These are phyloP conservation scores for Chytriomyces sp. DNA, from an alignment of 192 early-diverging fungal species.

Conservation along the genomic window DNA sequence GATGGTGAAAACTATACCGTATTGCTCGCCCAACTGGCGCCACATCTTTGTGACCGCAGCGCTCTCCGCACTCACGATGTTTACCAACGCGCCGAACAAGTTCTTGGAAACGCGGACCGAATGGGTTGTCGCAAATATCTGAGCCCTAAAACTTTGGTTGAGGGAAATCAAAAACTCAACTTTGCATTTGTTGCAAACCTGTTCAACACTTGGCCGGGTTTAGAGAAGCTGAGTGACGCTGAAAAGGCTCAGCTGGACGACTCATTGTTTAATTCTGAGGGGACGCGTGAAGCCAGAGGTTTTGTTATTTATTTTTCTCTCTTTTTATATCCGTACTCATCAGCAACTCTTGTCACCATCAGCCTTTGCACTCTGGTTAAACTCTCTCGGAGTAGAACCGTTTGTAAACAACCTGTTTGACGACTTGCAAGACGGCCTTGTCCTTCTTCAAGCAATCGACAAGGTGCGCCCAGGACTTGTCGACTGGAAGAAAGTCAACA, in stretches of 20 bases:
- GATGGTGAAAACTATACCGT: constrained; percentile 97
- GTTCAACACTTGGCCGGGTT: constrained; percentile 96
- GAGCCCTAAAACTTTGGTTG: constrained; percentile 90
- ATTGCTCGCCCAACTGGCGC: constrained; percentile 89
- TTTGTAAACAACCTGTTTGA: constrained; percentile 99
- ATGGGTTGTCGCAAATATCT: constrained; percentile 94
- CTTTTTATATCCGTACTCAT: not conserved
- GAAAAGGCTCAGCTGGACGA: constrained; percentile 91
- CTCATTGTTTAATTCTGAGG: constrained; percentile 72
- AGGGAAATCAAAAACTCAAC: constrained; percentile 95
- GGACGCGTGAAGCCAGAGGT: constrained; percentile 85
- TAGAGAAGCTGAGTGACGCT: constrained; percentile 85
- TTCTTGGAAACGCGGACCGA: constrained; percentile 90
- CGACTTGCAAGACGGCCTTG: constrained; percentile 87
- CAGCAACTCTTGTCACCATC: not conserved
- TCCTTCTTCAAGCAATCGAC: constrained; percentile 93
- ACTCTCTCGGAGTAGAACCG: constrained; percentile 94
- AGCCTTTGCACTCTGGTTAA: constrained; percentile 97
- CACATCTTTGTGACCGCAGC: constrained; percentile 76
- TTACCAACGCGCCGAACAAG: constrained; percentile 81
- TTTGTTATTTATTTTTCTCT: constrained; percentile 32
- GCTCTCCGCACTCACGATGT: constrained; percentile 82
- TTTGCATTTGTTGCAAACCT: constrained; percentile 97
- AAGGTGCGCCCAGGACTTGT: constrained; percentile 90
- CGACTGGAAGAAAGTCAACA: constrained; percentile 92